phyloP scores from a whole-genome alignment of 495 filamentous ascomycete genomes.

The Talaromyces thailandensis region DNA sequence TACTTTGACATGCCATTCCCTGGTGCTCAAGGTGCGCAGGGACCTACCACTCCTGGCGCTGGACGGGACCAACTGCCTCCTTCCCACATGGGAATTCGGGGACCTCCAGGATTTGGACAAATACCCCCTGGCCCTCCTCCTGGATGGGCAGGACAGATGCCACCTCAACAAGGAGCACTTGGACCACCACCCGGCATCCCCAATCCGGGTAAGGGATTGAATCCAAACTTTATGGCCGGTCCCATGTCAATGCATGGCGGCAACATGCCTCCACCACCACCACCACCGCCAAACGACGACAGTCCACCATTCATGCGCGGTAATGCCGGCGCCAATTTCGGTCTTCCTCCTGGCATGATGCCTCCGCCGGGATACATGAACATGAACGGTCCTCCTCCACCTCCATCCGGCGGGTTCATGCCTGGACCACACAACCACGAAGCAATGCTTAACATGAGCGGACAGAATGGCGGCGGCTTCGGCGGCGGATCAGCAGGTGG shows the following conservation, averaged over 20 bases:
- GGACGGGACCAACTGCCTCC: conserved; percentile 18
- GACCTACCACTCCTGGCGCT: conserved; percentile 28
- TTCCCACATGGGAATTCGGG: conserved; percentile 31
- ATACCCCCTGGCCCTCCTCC: conserved; percentile 34
- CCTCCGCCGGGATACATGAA: conserved; percentile 39
- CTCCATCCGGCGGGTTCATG: conserved; percentile 28
- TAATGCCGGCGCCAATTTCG: conserved; percentile 12
- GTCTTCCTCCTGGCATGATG: conserved; percentile 39
- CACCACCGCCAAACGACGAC: conserved; percentile 22
- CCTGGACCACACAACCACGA: conserved; percentile 37
- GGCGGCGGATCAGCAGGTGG: conserved; percentile 27
- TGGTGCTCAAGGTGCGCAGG: conserved; percentile 22
- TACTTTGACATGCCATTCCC: conserved; percentile 36
- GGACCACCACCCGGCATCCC: conserved; percentile 40
- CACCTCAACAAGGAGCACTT: conserved; percentile 26
- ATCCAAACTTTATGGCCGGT: conserved; percentile 33
- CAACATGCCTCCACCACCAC: conserved; percentile 12
- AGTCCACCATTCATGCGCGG: conserved; percentile 34
- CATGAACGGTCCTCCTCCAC: conserved; percentile 35
- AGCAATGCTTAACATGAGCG: conserved; percentile 30
- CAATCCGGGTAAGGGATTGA: conserved; percentile 27
- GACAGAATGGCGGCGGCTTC: conserved; percentile 26
- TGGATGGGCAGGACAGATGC: conserved; percentile 29
- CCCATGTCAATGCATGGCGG: conserved; percentile 37
- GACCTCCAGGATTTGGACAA: conserved; percentile 42